These are phyloP conservation scores for Exophiala mesophila DNA, from an alignment of 2,329 filamentous ascomycete genomes.

Conservation along the genomic window DNA sequence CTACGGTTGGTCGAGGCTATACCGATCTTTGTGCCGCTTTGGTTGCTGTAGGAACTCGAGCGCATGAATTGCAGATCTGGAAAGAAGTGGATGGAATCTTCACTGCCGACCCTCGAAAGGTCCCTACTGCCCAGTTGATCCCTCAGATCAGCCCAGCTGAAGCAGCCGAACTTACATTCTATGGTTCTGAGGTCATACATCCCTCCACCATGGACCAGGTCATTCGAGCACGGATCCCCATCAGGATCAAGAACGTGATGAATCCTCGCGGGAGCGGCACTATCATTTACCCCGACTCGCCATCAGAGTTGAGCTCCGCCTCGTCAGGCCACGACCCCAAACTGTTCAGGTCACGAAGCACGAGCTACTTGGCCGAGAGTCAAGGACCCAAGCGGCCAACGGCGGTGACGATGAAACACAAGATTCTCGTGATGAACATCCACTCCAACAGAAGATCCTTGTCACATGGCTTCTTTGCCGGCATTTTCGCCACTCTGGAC, in stretches of 20 bases:
- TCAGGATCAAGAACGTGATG: constrained; percentile 66
- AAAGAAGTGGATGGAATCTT: constrained; percentile 98
- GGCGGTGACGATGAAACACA: constrained; percentile 94
- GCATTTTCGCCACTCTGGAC: constrained; percentile 88
- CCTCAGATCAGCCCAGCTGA: constrained; percentile 86
- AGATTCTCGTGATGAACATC: constrained; percentile 94
- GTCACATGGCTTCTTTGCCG: constrained; percentile 91
- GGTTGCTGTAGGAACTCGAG: constrained; percentile 80
- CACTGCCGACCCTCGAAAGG: constrained; percentile 77
- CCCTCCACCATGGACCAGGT: constrained; percentile 98
- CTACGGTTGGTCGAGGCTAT: constrained; percentile 90
- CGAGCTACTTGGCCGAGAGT: constrained; percentile 45
- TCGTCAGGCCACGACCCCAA: constrained; percentile 38
- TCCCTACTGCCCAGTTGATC: constrained; percentile 87
- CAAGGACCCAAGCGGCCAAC: constrained; percentile 68
- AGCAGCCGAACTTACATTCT: constrained; percentile 91
- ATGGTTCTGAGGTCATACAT: constrained; percentile 94
- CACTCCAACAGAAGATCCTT: constrained; percentile 96
- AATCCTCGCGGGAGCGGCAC: constrained; percentile 60
- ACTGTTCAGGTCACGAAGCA: constrained; percentile 45
- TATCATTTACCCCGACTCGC: constrained; percentile 67
- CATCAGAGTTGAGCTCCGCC: constrained; percentile 47
- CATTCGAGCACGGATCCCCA: constrained; percentile 60
- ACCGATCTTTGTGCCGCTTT: constrained; percentile 93
- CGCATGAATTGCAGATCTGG: constrained; percentile 92